A percentile compares a stretch with the other conserved stretches of the same genome.
phyloP scores from a whole-genome alignment of 2,329 filamentous ascomycete species.

The Trichoderma sp. region DNA sequence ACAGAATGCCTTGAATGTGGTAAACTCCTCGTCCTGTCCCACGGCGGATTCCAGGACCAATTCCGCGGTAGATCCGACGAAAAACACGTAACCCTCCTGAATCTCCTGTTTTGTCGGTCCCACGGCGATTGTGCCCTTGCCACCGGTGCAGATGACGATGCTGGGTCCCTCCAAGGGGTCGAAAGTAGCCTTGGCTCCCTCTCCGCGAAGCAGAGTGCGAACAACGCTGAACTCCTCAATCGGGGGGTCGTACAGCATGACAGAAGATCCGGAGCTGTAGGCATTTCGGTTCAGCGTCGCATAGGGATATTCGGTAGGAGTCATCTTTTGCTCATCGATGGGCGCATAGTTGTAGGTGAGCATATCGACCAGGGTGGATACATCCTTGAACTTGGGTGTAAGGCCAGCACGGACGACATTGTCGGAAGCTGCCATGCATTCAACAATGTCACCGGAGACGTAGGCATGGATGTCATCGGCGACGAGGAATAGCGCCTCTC shows the following conservation, averaged over 20 bases:
- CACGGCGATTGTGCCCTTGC: constrained; percentile 79
- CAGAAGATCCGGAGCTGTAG: constrained; percentile 73
- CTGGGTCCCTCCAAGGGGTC: constrained; percentile 84
- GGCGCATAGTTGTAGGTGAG: constrained; percentile 94
- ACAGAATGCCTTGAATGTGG: constrained; percentile 91
- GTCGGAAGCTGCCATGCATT: constrained; percentile 99
- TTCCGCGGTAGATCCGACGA: constrained; percentile 85
- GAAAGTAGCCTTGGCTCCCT: constrained; percentile 80
- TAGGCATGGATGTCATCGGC: constrained; percentile 98
- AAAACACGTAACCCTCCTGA: constrained; percentile 71
- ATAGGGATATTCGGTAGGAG: constrained; percentile 80
- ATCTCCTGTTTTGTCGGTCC: constrained; percentile 76
- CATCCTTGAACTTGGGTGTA: constrained; percentile 98
- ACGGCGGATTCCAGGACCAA: constrained; percentile 69
- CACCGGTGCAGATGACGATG: constrained; percentile 85
- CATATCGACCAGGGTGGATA: constrained; percentile 82
- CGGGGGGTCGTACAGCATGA: constrained; percentile 83
- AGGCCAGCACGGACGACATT: constrained; percentile 97
- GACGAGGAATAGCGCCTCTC: constrained; percentile 93
- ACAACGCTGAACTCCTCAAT: constrained; percentile 96
- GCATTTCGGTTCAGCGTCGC: constrained; percentile 75
- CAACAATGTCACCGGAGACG: constrained; percentile 88
- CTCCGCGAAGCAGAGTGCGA: constrained; percentile 68
- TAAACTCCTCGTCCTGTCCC: constrained; percentile 65
- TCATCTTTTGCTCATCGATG: constrained; percentile 92